phyloP scores from a whole-genome alignment of 2,329 filamentous ascomycete species.

The Fusarium aywerte region DNA sequence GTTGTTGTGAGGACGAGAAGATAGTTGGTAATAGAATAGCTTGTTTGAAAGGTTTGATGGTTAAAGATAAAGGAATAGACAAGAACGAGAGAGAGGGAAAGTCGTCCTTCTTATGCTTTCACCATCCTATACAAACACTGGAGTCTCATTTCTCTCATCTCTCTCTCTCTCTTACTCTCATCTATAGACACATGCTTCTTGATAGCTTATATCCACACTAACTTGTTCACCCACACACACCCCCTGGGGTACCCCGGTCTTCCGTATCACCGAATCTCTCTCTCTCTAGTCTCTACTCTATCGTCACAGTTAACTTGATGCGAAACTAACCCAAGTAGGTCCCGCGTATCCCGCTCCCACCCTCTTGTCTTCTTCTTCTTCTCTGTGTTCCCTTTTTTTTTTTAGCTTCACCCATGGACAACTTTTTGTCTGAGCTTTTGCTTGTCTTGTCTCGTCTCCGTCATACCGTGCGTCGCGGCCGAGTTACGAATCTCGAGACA shows the following conservation, averaged over 20 bases:
- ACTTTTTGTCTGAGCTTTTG: background rate
- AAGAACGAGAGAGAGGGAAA: slow-evolving; percentile 39
- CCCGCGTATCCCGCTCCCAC: slow-evolving; percentile 32
- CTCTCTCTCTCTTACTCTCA: background rate
- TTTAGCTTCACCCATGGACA: too few relatives aligned
- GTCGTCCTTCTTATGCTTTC: slow-evolving; percentile 46
- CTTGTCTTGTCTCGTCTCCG: too few relatives aligned
- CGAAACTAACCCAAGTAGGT: slow-evolving; percentile 10
- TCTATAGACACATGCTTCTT: slow-evolving; percentile 26
- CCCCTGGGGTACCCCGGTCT: slow-evolving; percentile 26
- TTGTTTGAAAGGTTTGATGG: slow-evolving; percentile 25
- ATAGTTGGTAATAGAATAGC: background rate
- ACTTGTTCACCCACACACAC: slow-evolving; percentile 13
- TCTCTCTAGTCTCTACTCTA: background rate
- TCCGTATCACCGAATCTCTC: slow-evolving; percentile 39
- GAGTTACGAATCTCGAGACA: slow-evolving; percentile 18
- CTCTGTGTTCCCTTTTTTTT: background rate
- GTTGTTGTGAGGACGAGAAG: slow-evolving; percentile 5
- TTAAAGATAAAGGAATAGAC: slow-evolving; percentile 22
- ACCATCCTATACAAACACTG: slow-evolving; percentile 4
- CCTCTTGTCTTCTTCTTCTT: background rate
- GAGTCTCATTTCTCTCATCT: slow-evolving; percentile 29
- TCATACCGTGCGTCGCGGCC: slow-evolving; percentile 25
- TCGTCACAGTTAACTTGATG: slow-evolving; percentile 3
- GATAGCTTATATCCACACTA: background rate